A percentile compares a stretch with the other conserved stretches of the same genome.
These are phyloP conservation scores for Nicotiana noctiflora DNA, from an alignment of 257 asterid species.

Conservation along the genomic window DNA sequence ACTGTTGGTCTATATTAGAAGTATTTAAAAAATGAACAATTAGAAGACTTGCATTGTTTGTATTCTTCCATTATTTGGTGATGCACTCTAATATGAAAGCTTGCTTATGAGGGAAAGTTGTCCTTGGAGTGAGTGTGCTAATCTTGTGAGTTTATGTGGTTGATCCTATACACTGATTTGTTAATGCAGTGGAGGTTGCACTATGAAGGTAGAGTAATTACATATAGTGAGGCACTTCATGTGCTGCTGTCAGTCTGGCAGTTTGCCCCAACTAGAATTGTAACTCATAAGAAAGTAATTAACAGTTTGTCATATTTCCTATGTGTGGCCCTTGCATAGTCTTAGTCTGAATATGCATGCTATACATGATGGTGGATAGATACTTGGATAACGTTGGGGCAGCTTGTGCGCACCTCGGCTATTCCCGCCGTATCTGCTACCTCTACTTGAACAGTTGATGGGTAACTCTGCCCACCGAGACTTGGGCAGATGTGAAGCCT, in stretches of 20 bases:
- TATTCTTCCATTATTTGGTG: background rate
- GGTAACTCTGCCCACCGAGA: background rate
- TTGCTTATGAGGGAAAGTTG: background rate
- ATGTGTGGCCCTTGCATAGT: background rate
- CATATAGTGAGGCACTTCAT: background rate
- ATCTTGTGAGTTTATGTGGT: background rate
- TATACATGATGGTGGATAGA: background rate
- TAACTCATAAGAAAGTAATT: background rate
- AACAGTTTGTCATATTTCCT: background rate
- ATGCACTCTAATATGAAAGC: background rate
- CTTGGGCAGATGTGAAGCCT: background rate
- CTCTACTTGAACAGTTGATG: background rate
- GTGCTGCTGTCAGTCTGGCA: background rate
- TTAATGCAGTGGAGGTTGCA: background rate
- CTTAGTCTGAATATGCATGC: background rate
- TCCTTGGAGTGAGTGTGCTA: constrained; percentile 4
- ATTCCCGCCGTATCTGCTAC: background rate
- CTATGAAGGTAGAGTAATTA: background rate
- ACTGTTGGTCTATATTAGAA: background rate
- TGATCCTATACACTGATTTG: background rate
- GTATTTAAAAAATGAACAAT: background rate
- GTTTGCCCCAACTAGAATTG: background rate
- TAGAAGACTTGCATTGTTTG: background rate
- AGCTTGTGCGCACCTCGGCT: background rate
- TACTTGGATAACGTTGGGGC: background rate